phyloP scores from a whole-genome alignment of 148 eudicot genomes.

The Agrostemma githago region DNA sequence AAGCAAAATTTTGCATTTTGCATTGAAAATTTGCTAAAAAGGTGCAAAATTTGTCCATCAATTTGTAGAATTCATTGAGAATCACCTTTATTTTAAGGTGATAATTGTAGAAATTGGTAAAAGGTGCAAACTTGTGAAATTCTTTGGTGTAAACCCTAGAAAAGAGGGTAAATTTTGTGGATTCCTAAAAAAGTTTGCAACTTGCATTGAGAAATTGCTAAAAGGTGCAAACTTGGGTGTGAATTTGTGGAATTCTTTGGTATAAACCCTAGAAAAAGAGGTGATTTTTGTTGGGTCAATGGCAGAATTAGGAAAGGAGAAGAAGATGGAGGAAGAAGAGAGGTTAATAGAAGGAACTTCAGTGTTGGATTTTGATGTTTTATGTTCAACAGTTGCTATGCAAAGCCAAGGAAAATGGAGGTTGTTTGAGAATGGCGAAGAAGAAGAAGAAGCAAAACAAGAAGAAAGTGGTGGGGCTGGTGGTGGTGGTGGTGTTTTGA shows the following conservation, averaged over 20 bases:
- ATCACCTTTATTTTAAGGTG: background rate
- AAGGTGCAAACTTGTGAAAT: conserved; percentile 3
- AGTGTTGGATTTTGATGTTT: conserved; percentile 72
- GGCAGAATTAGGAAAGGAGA: conserved; percentile 32
- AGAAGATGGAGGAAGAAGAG: conserved; percentile 47
- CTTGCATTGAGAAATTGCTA: background rate
- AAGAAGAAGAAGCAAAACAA: conserved; percentile 24
- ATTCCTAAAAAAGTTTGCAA: conserved; percentile 1
- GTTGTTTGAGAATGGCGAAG: conserved; percentile 34
- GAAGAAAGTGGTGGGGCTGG: conserved; percentile 27
- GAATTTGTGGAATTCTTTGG: conserved; percentile 1
- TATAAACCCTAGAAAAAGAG: conserved; percentile 14
- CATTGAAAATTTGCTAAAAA: background rate
- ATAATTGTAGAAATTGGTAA: background rate
- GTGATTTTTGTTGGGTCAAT: conserved; percentile 13
- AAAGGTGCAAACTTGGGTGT: conserved; percentile 5
- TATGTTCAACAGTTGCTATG: conserved; percentile 82
- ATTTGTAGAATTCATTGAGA: background rate
- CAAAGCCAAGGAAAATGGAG: conserved; percentile 80
- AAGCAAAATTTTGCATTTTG: conserved; percentile 10
- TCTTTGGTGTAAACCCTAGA: conserved; percentile 15
- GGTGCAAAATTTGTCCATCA: background rate
- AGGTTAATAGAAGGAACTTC: conserved; percentile 44
- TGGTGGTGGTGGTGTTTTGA: conserved; percentile 53
- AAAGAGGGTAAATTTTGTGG: background rate